Conservation (phyloP, 2,329 filamentous ascomycete genomes). For the Plenodomus lindquistii region DNA sequence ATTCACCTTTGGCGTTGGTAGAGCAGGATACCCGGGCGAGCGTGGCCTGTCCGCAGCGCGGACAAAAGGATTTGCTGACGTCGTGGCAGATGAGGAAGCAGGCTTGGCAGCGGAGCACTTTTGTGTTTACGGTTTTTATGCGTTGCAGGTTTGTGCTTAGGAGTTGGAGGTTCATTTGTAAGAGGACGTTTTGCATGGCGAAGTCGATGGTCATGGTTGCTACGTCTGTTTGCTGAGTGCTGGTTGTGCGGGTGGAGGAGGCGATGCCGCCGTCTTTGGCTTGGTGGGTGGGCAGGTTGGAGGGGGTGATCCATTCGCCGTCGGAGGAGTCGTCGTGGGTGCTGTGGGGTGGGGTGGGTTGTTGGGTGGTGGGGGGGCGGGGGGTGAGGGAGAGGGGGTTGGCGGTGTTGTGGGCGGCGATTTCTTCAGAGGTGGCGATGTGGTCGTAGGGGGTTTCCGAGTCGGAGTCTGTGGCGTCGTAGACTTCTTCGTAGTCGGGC, state of each 20-base stretch:
- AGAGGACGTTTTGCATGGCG: conserved; percentile 95
- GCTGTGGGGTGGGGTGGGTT: conserved; percentile 21
- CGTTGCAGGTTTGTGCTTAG: conserved; percentile 77
- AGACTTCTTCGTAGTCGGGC: not conserved
- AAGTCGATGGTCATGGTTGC: conserved; percentile 95
- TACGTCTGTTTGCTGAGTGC: conserved; percentile 71
- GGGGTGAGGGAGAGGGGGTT: conserved; percentile 20
- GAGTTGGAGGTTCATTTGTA: conserved; percentile 92
- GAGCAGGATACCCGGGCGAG: conserved; percentile 84
- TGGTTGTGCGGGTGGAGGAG: conserved; percentile 50
- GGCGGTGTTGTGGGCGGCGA: conserved; percentile 3
- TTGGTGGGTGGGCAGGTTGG: conserved; percentile 86
- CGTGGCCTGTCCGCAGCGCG: conserved; percentile 84
- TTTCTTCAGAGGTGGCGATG: conserved; percentile 1
- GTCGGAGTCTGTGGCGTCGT: not conserved
- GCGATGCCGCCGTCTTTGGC: conserved; percentile 59
- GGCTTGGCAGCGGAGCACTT: conserved; percentile 84
- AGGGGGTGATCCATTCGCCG: conserved; percentile 89
- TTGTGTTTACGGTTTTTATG: conserved; percentile 83
- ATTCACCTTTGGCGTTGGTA: conserved; percentile 77
- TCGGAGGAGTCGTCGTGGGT: conserved; percentile 22
- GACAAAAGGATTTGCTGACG: conserved; percentile 89
- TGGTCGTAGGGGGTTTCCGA: not conserved
- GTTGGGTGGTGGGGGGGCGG: conserved; percentile 25
- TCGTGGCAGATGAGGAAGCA: conserved; percentile 80